Conservation (phyloP, 495 filamentous ascomycete genomes). For the Penicillium nucicola region DNA sequence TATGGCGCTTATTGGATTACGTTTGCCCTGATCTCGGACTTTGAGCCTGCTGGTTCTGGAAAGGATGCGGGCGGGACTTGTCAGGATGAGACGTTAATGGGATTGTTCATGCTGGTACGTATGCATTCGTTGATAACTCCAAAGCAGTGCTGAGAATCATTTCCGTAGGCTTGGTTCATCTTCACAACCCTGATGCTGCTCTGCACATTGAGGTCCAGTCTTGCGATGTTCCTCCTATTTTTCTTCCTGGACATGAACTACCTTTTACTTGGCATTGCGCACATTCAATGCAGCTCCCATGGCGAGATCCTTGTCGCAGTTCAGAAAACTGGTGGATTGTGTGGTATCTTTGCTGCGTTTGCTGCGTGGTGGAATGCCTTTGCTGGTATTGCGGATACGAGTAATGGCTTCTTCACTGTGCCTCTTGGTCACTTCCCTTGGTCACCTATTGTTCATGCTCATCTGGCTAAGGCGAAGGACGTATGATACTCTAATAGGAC, state of each 20-base stretch:
- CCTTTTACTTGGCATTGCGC: constrained; percentile 69
- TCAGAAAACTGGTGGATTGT: constrained; percentile 70
- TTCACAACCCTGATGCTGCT: constrained; percentile 79
- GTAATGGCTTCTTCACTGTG: constrained; percentile 79
- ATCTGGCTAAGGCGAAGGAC: constrained; percentile 13
- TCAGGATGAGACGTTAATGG: constrained; percentile 54
- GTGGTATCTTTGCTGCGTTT: constrained; percentile 76
- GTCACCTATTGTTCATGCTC: constrained; percentile 29
- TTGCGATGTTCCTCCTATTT: constrained; percentile 86
- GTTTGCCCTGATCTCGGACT: constrained; percentile 74
- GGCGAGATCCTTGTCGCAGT: constrained; percentile 41
- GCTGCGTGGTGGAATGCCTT: constrained; percentile 87
- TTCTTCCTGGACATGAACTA: constrained; percentile 73
- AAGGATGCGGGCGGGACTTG: constrained; percentile 41
- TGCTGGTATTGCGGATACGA: constrained; percentile 73
- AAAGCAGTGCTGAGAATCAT: neutral
- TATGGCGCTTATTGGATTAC: constrained; percentile 93
- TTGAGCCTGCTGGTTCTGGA: constrained; percentile 54
- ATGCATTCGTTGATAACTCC: neutral
- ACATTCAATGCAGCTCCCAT: constrained; percentile 46
- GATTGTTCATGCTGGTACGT: constrained; percentile 69
- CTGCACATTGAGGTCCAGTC: constrained; percentile 78
- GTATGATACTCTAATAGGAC: neutral
- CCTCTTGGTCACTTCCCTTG: constrained; percentile 88
- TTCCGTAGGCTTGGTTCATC: constrained; percentile 75